Evolutionary conservation across 352 stramenopile species (phyloP).

Genomic region (Phytopythium mirpurense): DNA sequence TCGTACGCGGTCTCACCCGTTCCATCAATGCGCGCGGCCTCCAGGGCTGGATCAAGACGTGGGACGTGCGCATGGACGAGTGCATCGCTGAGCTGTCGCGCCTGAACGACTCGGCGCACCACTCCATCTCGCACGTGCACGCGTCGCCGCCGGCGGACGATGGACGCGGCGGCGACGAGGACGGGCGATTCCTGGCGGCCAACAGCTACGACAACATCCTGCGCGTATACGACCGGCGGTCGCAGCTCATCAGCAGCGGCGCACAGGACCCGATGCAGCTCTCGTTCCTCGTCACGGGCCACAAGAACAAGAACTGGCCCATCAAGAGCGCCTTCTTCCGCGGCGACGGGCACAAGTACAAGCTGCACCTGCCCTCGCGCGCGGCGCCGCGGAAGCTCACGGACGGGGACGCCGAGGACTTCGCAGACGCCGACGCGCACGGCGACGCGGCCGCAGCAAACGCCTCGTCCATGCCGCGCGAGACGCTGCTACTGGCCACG

Average conservation of each 20-base stretch:
- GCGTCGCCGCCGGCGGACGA: conserved; percentile 67
- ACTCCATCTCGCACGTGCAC: conserved; percentile 83
- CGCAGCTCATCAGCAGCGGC: conserved; percentile 75
- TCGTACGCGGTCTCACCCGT: no score
- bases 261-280: conserved; percentile 77
- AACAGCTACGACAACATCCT: conserved; percentile 91
- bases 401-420: conserved; percentile 75
- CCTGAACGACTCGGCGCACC: conserved; percentile 67
- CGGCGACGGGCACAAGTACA: conserved; percentile 85
- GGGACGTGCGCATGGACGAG: conserved; percentile 77
- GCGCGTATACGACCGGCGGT: conserved; percentile 81
- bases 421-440: conserved; percentile 38
- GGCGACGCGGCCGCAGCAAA: conserved; percentile 28
- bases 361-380: conserved; percentile 56
- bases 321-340: conserved; percentile 89
- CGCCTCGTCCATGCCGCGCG: conserved; percentile 22
- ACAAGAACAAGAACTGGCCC: conserved; percentile 91
- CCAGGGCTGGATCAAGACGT: conserved; percentile 82
- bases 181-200: conserved; percentile 73
- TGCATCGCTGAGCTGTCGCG: conserved; percentile 76
- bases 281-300: conserved; percentile 69
- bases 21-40: no score
- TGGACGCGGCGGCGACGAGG: conserved; percentile 42
- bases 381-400: conserved; percentile 62
- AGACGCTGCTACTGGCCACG: conserved; percentile 78